A percentile compares a stretch with the other conserved stretches of the same genome.
phyloP scores from a whole-genome alignment of 768 basidiomycete species.

The Boletus barrowsii region DNA sequence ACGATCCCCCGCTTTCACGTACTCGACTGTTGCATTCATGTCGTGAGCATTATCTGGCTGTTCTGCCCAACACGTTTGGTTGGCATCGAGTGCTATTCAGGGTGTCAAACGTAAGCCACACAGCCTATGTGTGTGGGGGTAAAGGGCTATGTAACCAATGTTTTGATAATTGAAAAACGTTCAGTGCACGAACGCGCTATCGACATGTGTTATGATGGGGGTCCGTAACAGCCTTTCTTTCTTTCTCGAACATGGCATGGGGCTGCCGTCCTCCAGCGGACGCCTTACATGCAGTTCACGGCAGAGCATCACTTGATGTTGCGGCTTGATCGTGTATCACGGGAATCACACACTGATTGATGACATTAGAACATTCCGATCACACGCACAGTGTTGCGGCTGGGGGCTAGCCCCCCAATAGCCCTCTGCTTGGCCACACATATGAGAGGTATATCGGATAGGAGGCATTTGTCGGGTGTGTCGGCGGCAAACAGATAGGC shows the following conservation, averaged over 20 bases:
- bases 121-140: slow-evolving; percentile 22
- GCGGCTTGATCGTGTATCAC: slow-evolving; percentile 21
- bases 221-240: slow-evolving; percentile 8
- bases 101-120: slow-evolving; percentile 29
- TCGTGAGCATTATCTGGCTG: slow-evolving; percentile 13
- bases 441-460: slow-evolving; percentile 11
- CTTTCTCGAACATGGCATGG: slow-evolving; percentile 12
- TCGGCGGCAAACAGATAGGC: slow-evolving; percentile 20
- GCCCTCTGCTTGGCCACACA: slow-evolving; percentile 1
- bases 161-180: slow-evolving; percentile 14
- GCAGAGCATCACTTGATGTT: slow-evolving; percentile 16
- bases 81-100: slow-evolving; percentile 24
- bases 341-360: slow-evolving; percentile 21
- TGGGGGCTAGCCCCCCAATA: slow-evolving; percentile 7
- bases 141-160: slow-evolving; percentile 16
- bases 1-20: slow-evolving; percentile 26
- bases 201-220: slow-evolving; percentile 15
- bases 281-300: slow-evolving; percentile 18
- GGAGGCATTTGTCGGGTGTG: slow-evolving; percentile 19
- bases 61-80: slow-evolving; percentile 20
- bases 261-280: slow-evolving; percentile 6
- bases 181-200: slow-evolving; percentile 7
- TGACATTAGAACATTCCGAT: slow-evolving; percentile 14
- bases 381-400: slow-evolving; percentile 15
- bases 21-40: slow-evolving; percentile 21